A percentile compares a stretch with the other conserved stretches of the same genome.
phyloP scores from a whole-genome alignment of 2,329 filamentous ascomycete genomes.

The Paracorniculantispora psalliotae region DNA sequence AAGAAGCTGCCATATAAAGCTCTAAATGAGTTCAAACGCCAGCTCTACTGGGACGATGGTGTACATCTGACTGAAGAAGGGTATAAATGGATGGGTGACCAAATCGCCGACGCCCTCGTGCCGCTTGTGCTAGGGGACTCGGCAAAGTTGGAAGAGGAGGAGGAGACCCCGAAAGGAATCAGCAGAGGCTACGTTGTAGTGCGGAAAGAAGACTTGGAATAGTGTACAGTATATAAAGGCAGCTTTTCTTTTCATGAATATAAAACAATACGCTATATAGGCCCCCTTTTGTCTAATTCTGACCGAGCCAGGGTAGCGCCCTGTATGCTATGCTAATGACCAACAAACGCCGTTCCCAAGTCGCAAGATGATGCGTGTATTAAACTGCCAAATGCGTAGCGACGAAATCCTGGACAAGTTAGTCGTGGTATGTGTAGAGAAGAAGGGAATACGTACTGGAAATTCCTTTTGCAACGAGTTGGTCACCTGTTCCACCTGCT shows the following conservation, averaged over 20 bases:
- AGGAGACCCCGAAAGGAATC: conserved; percentile 40
- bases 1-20: conserved; percentile 48
- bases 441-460: conserved; percentile 49
- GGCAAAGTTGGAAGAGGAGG: conserved; percentile 41
- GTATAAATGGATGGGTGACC: conserved; percentile 58
- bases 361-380: not conserved
- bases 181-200: conserved; percentile 52
- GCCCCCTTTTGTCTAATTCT: not conserved
- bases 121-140: conserved; percentile 32
- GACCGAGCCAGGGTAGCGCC: not conserved
- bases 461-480: conserved; percentile 76
- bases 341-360: conserved; percentile 3
- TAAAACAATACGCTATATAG: not conserved
- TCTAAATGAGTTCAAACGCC: conserved; percentile 41
- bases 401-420: conserved; percentile 46
- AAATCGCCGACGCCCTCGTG: conserved; percentile 49
- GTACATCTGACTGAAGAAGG: conserved; percentile 54
- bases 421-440: not conserved
- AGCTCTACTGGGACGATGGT: conserved; percentile 55
- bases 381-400: conserved; percentile 46
- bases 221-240: conserved; percentile 7
- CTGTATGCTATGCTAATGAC: conserved; percentile 8
- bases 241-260: not conserved
- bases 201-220: conserved; percentile 47
- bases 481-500: conserved; percentile 84